A percentile compares a stretch with the other conserved stretches of the same genome.
These are phyloP conservation scores for Vitis amurensis DNA, from an alignment of 164 flowering plant species.

Conservation along the genomic window DNA sequence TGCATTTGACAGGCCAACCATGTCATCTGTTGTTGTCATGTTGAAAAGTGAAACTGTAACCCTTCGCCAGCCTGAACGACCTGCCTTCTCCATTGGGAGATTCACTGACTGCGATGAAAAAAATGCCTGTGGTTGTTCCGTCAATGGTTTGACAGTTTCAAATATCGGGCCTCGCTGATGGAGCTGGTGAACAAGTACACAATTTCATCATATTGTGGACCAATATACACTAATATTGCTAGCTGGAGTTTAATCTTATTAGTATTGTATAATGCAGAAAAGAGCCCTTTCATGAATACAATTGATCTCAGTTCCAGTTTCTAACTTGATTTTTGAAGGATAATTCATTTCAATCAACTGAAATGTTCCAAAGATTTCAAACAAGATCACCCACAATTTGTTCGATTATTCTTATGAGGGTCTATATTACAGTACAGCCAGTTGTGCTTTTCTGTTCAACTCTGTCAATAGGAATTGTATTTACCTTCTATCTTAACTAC, in stretches of 20 bases:
- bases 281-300: too few relatives aligned
- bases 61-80: conserved; percentile 15
- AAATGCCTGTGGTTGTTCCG: background rate
- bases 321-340: too few relatives aligned
- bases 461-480: too few relatives aligned
- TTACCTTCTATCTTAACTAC: too few relatives aligned
- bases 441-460: too few relatives aligned
- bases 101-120: background rate
- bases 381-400: too few relatives aligned
- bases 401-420: too few relatives aligned
- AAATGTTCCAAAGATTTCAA: too few relatives aligned
- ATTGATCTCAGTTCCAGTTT: too few relatives aligned
- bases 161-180: conserved; percentile 9
- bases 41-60: conserved; percentile 7
- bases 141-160: conserved; percentile 10
- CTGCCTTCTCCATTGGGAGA: conserved; percentile 14
- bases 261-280: background rate
- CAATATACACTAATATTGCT: background rate
- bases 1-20: conserved; percentile 40
- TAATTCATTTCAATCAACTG: too few relatives aligned
- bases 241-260: background rate
- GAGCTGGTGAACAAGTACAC: background rate
- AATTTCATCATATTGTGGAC: background rate
- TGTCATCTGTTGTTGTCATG: conserved; percentile 40
- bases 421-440: too few relatives aligned